Percentiles rank a stretch among this genome's conserved stretches.
phyloP scores from a whole-genome alignment of 768 basidiomycete genomes.

The Auricularia sp. region DNA sequence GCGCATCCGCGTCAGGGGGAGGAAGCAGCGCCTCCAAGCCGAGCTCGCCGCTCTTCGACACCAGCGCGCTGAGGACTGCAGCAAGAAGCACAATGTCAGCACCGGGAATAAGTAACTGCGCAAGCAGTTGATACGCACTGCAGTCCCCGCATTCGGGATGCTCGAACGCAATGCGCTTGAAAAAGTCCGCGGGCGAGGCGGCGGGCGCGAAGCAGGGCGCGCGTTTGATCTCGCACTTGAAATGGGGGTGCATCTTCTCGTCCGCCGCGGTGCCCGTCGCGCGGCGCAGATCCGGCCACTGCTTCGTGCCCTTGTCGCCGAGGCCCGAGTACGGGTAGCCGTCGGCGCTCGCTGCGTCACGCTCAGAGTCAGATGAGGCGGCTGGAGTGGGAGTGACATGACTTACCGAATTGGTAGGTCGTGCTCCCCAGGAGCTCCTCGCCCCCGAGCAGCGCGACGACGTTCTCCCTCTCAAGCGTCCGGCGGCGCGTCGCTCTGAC shows the following conservation, averaged over 20 bases:
- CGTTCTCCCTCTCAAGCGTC: constrained; percentile 5
- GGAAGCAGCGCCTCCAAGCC: constrained; percentile 27
- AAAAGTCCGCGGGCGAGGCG: constrained; percentile 16
- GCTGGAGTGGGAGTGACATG: neutral
- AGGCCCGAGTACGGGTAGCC: constrained; percentile 24
- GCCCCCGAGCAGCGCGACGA: neutral
- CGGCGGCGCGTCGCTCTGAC: neutral
- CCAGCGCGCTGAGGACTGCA: constrained; percentile 21
- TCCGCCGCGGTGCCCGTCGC: neutral
- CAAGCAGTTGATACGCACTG: neutral
- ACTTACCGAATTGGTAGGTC: constrained; percentile 7
- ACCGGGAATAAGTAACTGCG: neutral
- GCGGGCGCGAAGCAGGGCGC: constrained; percentile 14
- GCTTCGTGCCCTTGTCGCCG: constrained; percentile 1
- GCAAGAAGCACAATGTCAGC: neutral
- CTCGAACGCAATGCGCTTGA: constrained; percentile 26
- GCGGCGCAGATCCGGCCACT: constrained; percentile 7
- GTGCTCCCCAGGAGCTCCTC: neutral
- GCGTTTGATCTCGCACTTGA: constrained; percentile 12
- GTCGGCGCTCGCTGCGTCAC: constrained; percentile 19
- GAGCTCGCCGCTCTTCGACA: constrained; percentile 19
- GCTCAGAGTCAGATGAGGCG: neutral
- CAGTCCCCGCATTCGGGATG: constrained; percentile 27
- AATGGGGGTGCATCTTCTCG: neutral
- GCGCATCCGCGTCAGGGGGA: constrained; percentile 9